Percentiles rank a stretch among this genome's conserved stretches.
Evolutionary conservation across 805 yeast genomes (phyloP).

Genomic region (Ogataea parapolymorpha): DNA sequence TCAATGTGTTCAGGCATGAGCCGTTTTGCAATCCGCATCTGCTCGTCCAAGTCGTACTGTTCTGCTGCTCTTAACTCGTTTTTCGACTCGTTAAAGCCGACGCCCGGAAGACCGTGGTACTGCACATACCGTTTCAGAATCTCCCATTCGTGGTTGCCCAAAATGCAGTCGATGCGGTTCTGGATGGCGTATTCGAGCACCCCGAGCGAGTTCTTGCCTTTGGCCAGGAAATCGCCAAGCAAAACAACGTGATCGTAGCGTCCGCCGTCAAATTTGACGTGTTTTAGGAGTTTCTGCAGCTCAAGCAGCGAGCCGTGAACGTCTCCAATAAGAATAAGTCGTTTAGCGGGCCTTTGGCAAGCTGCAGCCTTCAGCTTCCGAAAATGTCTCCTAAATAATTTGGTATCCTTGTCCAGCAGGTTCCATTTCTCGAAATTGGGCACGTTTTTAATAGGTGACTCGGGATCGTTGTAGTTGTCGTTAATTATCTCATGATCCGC

Average conservation of each 20-base stretch:
- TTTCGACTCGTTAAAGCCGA: slow-evolving; percentile 19
- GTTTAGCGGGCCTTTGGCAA: slow-evolving; percentile 27
- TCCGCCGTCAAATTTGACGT: slow-evolving; percentile 42
- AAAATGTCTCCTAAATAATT: slow-evolving; percentile 23
- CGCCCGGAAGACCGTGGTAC: slow-evolving; percentile 45
- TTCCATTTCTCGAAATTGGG: slow-evolving; percentile 25
- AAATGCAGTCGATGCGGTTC: slow-evolving; percentile 62
- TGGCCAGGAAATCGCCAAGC: slow-evolving; percentile 81
- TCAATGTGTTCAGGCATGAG: slow-evolving; percentile 58
- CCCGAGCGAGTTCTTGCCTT: slow-evolving; percentile 73
- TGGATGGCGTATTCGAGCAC: slow-evolving; percentile 65
- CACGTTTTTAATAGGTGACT: slow-evolving; percentile 27
- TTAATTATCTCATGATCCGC: not conserved
- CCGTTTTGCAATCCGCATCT: slow-evolving; percentile 47
- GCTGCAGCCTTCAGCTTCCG: slow-evolving; percentile 10
- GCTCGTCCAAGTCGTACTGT: slow-evolving; percentile 34
- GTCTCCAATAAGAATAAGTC: slow-evolving; percentile 78
- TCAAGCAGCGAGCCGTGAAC: slow-evolving; percentile 75
- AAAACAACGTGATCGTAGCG: slow-evolving; percentile 58
- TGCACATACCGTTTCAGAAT: slow-evolving; percentile 62
- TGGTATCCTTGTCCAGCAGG: slow-evolving; percentile 13
- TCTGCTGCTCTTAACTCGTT: slow-evolving; percentile 17
- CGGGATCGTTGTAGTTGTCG: slow-evolving; percentile 16
- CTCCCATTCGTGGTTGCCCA: slow-evolving; percentile 88
- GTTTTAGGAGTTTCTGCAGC: slow-evolving; percentile 49